Evolutionary conservation across 2,329 filamentous ascomycete genomes (phyloP), one percentile per base, ranked within the genome.

Genomic region (Ceratocystis smalleyi): DNA sequence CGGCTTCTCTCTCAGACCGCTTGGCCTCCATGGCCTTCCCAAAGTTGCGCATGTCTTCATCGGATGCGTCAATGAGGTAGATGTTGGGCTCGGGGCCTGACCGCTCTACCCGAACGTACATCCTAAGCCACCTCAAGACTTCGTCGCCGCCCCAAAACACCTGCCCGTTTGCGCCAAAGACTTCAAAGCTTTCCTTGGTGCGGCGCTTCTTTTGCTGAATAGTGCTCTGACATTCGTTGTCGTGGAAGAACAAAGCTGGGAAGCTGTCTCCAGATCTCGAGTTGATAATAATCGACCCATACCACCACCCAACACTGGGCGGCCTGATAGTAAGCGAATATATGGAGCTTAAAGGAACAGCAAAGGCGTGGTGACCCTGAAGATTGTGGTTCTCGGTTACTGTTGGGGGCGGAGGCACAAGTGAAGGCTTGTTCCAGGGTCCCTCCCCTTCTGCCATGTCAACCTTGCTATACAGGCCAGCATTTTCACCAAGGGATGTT

Each of bases 91-190:
- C 95, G 0, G 89, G 89, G 0, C 81, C 83, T 43, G 90, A 95
- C 66, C 90, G 81, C 74, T 97, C 89, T 15, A 99, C 84, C 22
- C 79, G 81, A 5, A 94, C 83, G 73, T 96, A 96, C 72, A 86
- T 81, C 72, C 85, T 89, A 70, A 99, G 72, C 94, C 95, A 99
- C 64, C 90, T 81, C 59, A 99, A 73, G 0, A 97, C 88, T 75
- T 99, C 92, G 72, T 99, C 94, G 4, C 94, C 94, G 65, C 94
- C 95, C 94, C 95, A 99, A 72, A 96, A 97, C 79, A 96, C 86
- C 72, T 88, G 83, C 0, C 92, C 92, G 68, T 81, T 81, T 67
- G 90, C 88, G 17, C 87, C 86, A 73, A 96, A 96, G 0, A 91
- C 91, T 70, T 96, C 91, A 70, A 99, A 97, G 54, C 79, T 89